Percentiles rank a stretch among this genome's conserved stretches.
Evolutionary conservation across 2,329 filamentous ascomycete species (phyloP).

Genomic region (Cordyceps fumosorosea): DNA sequence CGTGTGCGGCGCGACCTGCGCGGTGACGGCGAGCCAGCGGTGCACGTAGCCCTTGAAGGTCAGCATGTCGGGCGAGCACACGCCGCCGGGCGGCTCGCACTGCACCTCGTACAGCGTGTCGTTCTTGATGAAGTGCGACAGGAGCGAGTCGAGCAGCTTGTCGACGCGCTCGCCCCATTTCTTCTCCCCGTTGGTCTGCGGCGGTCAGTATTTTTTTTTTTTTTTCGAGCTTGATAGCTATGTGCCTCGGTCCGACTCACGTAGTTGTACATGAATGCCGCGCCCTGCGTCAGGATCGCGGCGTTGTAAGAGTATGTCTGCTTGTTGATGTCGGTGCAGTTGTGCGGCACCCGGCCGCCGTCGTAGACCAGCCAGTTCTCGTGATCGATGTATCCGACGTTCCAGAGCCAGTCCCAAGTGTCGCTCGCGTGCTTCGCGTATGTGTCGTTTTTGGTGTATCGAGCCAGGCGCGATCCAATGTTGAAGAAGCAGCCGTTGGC

Average conservation of each 20-base stretch:
- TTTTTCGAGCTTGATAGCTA: no score
- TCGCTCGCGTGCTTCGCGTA: constrained; percentile 58
- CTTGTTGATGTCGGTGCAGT: constrained; percentile 56
- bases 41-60: constrained; percentile 67
- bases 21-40: constrained; percentile 56
- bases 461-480: constrained; percentile 60
- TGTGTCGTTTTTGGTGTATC: constrained; percentile 60
- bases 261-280: constrained; percentile 63
- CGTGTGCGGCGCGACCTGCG: constrained; percentile 57
- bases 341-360: constrained; percentile 49
- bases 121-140: constrained; percentile 48
- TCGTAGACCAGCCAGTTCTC: constrained; percentile 58
- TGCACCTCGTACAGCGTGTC: constrained; percentile 58
- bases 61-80: constrained; percentile 65
- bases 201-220: no score
- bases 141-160: constrained; percentile 44
- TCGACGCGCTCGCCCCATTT: constrained; percentile 29
- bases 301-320: constrained; percentile 63
- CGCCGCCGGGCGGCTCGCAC: constrained; percentile 50
- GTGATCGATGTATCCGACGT: constrained; percentile 51
- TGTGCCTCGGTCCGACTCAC: no score
- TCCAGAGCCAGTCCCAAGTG: constrained; percentile 55
- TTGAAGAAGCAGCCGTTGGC: constrained; percentile 61
- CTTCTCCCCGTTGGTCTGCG: constrained; percentile 11
- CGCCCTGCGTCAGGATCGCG: constrained; percentile 54